phyloP scores from a whole-genome alignment of 2,329 filamentous ascomycete species.

The Penicillium sp. region DNA sequence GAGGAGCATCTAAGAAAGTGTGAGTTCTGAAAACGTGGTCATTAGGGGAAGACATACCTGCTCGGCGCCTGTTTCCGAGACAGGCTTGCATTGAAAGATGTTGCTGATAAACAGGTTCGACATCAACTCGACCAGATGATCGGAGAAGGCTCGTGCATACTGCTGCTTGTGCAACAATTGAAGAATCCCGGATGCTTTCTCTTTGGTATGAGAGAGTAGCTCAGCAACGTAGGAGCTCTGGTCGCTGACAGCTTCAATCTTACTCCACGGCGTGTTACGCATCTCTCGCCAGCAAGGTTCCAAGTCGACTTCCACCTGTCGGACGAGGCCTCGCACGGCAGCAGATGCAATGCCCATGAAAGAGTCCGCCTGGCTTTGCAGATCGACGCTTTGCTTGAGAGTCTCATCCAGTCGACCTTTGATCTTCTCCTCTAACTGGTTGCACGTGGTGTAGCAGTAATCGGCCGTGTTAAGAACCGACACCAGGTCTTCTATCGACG shows the following conservation, averaged over 20 bases:
- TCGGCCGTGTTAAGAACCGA: slow-evolving; percentile 94
- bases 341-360: slow-evolving; percentile 94
- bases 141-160: slow-evolving; percentile 90
- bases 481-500: slow-evolving; percentile 69
- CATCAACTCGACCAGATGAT: slow-evolving; percentile 89
- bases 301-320: slow-evolving; percentile 75
- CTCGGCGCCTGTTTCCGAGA: slow-evolving; percentile 91
- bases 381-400: slow-evolving; percentile 71
- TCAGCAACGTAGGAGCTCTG: slow-evolving; percentile 90
- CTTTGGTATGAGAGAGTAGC: slow-evolving; percentile 70
- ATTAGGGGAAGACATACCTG: slow-evolving; percentile 55
- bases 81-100: slow-evolving; percentile 83
- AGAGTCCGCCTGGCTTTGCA: slow-evolving; percentile 89
- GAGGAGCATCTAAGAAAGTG: slow-evolving; percentile 71
- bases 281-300: slow-evolving; percentile 94
- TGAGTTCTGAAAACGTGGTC: not conserved
- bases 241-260: slow-evolving; percentile 88
- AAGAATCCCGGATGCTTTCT: slow-evolving; percentile 71
- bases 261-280: slow-evolving; percentile 93
- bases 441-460: slow-evolving; percentile 92
- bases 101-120: slow-evolving; percentile 76
- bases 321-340: slow-evolving; percentile 78
- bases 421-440: slow-evolving; percentile 91
- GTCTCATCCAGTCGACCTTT: slow-evolving; percentile 83
- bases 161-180: slow-evolving; percentile 81